phyloP scores from a whole-genome alignment of 2,329 filamentous ascomycete genomes.

The Paracoccidioides brasiliensis region DNA sequence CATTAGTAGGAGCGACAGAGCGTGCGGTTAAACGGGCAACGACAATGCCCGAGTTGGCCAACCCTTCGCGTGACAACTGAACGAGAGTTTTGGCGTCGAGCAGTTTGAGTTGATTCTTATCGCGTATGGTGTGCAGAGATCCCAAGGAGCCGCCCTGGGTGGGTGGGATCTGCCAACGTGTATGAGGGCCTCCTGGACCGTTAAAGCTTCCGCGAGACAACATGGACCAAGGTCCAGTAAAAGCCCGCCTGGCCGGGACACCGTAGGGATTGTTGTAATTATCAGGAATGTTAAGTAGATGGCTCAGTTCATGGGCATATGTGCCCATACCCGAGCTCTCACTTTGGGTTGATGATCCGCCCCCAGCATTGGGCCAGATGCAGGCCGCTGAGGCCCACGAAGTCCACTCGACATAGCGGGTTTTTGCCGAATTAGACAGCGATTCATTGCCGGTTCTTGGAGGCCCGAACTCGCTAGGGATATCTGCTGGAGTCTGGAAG shows the following conservation, averaged over 20 bases:
- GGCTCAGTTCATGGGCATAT: constrained; percentile 12
- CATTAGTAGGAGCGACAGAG: constrained; percentile 5
- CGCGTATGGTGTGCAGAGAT: constrained; percentile 10
- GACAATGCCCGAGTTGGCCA: constrained; percentile 8
- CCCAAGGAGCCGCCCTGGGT: constrained; percentile 10
- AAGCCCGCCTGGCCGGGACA: constrained; percentile 6
- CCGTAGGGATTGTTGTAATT: constrained; percentile 13
- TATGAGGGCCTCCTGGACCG: constrained; percentile 11
- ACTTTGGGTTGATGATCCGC: constrained; percentile 10
- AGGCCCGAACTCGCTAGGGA: constrained; percentile 9
- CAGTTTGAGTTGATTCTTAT: constrained; percentile 9
- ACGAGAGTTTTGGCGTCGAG: constrained; percentile 5
- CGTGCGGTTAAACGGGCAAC: constrained; percentile 9
- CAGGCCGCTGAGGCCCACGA: constrained; percentile 11
- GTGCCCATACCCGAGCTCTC: constrained; percentile 12
- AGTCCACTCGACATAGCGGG: constrained; percentile 11
- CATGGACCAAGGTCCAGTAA: constrained; percentile 12
- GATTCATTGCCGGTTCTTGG: constrained; percentile 4
- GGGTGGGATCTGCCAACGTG: constrained; percentile 10
- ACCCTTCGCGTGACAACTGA: constrained; percentile 8
- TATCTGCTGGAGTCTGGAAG: constrained; percentile 8
- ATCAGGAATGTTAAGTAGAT: constrained; percentile 11
- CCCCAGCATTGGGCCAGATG: constrained; percentile 12
- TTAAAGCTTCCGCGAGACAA: constrained; percentile 12
- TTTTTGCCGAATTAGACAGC: constrained; percentile 6